A percentile compares a stretch with the other conserved stretches of the same genome.
phyloP scores from a whole-genome alignment of 2,329 filamentous ascomycete species.

The Cladosporium colombiae region DNA sequence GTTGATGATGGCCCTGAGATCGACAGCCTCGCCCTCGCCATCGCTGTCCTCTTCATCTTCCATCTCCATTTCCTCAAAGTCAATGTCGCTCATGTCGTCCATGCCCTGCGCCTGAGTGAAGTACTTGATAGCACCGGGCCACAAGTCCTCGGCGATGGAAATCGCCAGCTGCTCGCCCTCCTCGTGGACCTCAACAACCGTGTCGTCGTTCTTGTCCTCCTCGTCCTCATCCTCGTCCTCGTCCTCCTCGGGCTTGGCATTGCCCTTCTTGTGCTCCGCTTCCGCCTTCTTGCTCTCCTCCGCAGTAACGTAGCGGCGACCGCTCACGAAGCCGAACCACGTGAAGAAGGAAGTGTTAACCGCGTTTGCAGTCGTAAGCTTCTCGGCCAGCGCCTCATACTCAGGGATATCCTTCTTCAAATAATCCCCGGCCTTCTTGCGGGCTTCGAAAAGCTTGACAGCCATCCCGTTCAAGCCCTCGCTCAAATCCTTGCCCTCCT shows the following conservation, averaged over 20 bases:
- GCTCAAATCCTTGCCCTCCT: conserved; percentile 76
- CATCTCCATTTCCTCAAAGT: conserved; percentile 62
- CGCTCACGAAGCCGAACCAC: conserved; percentile 74
- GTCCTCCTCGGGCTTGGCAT: conserved; percentile 48
- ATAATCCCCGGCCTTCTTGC: conserved; percentile 51
- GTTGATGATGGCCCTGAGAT: conserved; percentile 47
- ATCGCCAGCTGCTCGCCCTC: conserved; percentile 81
- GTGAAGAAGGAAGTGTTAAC: conserved; percentile 75
- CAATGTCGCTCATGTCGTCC: conserved; percentile 66
- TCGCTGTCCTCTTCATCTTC: conserved; percentile 59
- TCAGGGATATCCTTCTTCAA: conserved; percentile 52
- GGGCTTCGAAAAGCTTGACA: conserved; percentile 67
- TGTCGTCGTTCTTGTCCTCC: conserved; percentile 62
- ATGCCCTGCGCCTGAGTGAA: conserved; percentile 75
- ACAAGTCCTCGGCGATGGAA: conserved; percentile 81
- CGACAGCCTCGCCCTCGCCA: conserved; percentile 43
- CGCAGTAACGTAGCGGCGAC: conserved; percentile 67
- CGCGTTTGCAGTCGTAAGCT: conserved; percentile 49
- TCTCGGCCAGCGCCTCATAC: conserved; percentile 56
- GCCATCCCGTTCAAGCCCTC: conserved; percentile 75
- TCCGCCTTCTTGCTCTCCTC: conserved; percentile 68
- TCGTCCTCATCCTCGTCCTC: conserved; percentile 60
- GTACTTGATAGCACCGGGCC: conserved; percentile 84
- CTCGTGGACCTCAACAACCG: conserved; percentile 82
- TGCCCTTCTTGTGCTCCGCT: conserved; percentile 62